These are phyloP conservation scores for Aspergillus clavatus DNA, from an alignment of 2,329 filamentous ascomycete genomes.

Conservation along the genomic window DNA sequence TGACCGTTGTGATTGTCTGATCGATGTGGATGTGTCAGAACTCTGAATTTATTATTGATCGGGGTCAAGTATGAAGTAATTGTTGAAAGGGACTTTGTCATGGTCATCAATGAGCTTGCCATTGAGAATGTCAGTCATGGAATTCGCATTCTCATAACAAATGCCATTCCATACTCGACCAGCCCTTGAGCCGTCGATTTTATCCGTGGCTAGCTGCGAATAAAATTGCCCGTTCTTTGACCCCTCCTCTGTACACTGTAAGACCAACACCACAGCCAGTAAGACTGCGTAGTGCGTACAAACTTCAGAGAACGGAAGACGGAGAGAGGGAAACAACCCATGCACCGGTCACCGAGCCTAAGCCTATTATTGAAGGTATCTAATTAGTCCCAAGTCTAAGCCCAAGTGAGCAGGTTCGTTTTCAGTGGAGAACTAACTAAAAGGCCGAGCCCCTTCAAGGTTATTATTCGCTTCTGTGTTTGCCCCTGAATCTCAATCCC, in stretches of 20 bases:
- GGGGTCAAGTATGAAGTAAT: too few species aligned
- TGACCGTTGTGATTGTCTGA: too few species aligned
- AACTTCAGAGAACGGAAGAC: too few species aligned
- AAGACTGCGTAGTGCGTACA: too few species aligned
- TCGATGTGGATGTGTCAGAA: too few species aligned
- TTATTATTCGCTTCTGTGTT: conserved; percentile 2
- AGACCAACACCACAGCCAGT: neutral
- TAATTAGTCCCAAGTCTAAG: conserved; percentile 13
- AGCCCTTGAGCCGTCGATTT: neutral
- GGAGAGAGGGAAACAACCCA: too few species aligned
- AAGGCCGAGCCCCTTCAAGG: conserved; percentile 10
- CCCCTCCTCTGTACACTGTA: neutral
- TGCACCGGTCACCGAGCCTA: too few species aligned
- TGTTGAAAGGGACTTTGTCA: too few species aligned
- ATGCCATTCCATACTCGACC: neutral
- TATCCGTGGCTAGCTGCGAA: neutral
- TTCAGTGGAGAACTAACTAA: conserved; percentile 5
- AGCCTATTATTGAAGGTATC: too few species aligned
- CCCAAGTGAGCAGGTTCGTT: conserved; percentile 7
- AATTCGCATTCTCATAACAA: neutral
- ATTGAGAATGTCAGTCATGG: neutral
- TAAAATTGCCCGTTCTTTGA: neutral
- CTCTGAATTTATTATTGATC: too few species aligned
- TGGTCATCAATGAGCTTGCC: too few species aligned
- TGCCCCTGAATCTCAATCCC: conserved; percentile 16